phyloP scores from a whole-genome alignment of 2,329 filamentous ascomycete species.

The Beauveria pseudobassiana region DNA sequence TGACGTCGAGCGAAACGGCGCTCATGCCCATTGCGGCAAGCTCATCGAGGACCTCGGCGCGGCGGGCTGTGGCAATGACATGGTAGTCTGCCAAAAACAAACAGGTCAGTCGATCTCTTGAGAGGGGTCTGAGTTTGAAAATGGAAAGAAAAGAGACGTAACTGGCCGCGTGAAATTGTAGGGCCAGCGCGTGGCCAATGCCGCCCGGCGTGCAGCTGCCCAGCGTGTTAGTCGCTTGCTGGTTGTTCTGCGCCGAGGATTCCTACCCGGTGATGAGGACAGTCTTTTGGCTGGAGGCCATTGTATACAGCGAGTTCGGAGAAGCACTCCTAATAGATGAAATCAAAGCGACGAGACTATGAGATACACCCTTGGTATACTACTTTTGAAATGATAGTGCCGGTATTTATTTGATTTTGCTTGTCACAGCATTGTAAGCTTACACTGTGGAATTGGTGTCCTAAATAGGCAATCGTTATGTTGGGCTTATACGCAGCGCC shows the following conservation, averaged over 20 bases:
- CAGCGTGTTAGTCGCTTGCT: not conserved
- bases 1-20: constrained; percentile 46
- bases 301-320: not conserved
- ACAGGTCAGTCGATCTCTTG: too few relatives aligned
- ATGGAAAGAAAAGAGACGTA: not conserved
- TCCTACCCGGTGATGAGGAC: constrained; percentile 1
- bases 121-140: too few relatives aligned
- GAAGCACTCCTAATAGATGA: not conserved
- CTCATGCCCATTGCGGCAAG: constrained; percentile 41
- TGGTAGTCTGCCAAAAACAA: constrained; percentile 33
- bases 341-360: not conserved
- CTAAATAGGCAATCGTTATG: not conserved
- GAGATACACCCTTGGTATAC: too few relatives aligned
- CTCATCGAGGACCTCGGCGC: constrained; percentile 37
- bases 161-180: constrained; percentile 32
- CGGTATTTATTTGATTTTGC: not conserved
- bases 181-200: constrained; percentile 40
- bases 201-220: constrained; percentile 26
- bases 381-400: not conserved
- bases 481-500: not conserved
- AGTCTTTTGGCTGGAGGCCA: not conserved
- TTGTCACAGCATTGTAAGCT: not conserved
- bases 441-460: not conserved
- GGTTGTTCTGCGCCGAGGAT: too few relatives aligned
- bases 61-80: constrained; percentile 51